phyloP scores from a whole-genome alignment of 164 flowering plant genomes.

The Chimonanthus praecox region DNA sequence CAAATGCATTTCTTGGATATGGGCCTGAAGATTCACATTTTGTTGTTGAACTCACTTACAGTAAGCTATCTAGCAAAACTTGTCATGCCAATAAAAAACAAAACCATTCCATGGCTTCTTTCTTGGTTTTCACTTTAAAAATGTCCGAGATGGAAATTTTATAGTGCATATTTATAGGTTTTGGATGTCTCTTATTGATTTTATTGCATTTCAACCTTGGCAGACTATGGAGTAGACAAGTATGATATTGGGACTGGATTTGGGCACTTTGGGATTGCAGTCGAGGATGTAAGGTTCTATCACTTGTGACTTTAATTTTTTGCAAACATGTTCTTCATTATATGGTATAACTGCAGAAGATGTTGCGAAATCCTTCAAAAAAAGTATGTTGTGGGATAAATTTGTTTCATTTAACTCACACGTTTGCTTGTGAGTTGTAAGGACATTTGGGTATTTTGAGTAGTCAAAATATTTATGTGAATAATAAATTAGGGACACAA shows the following conservation, averaged over 20 bases:
- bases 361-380: too few relatives aligned
- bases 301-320: not conserved
- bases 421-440: too few relatives aligned
- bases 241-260: conserved; percentile 94
- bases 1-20: conserved; percentile 98
- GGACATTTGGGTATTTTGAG: too few relatives aligned
- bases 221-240: conserved; percentile 97
- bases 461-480: too few relatives aligned
- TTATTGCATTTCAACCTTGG: conserved; percentile 1
- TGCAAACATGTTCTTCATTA: not conserved
- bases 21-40: conserved; percentile 99
- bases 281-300: conserved; percentile 82
- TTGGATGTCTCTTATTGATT: not conserved
- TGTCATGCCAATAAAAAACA: not conserved
- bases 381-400: too few relatives aligned
- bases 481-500: too few relatives aligned
- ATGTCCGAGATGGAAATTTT: not conserved
- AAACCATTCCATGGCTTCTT: not conserved
- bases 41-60: conserved; percentile 96
- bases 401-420: too few relatives aligned
- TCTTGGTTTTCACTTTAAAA: not conserved
- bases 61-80: conserved; percentile 35
- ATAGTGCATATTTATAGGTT: not conserved
- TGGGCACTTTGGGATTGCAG: conserved; percentile 98
- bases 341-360: too few relatives aligned